Evolutionary conservation across 2,329 filamentous ascomycete species (phyloP).

Genomic region (Fusarium nisikadoi): DNA sequence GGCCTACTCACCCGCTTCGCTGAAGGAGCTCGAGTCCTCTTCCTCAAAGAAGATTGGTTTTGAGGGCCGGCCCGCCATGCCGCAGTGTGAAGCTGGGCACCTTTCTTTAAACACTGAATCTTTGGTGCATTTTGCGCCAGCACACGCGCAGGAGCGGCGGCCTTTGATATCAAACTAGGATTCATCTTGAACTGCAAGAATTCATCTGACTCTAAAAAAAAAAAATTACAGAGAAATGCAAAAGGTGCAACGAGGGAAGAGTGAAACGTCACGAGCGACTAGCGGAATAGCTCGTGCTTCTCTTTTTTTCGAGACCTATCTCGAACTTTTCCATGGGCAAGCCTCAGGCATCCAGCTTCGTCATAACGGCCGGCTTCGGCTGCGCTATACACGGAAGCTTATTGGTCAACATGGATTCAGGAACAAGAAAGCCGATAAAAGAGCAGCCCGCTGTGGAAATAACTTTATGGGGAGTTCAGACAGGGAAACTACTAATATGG

Average conservation of each 20-base stretch:
- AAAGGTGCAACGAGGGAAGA: constrained; percentile 18
- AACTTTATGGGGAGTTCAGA: neutral
- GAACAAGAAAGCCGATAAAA: constrained; percentile 25
- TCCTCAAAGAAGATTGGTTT: constrained; percentile 34
- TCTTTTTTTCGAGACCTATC: constrained; percentile 45
- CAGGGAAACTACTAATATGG: neutral
- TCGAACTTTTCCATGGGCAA: constrained; percentile 42
- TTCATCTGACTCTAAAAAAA: constrained; percentile 43
- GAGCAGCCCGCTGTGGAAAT: constrained; percentile 24
- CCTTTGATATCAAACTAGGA: constrained; percentile 59
- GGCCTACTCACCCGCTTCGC: constrained; percentile 46
- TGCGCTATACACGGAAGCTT: constrained; percentile 13
- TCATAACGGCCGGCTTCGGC: constrained; percentile 45
- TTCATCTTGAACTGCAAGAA: constrained; percentile 55
- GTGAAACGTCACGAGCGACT: constrained; percentile 20
- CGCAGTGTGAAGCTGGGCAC: constrained; percentile 50
- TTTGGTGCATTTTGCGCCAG: constrained; percentile 57
- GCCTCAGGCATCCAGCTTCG: constrained; percentile 46
- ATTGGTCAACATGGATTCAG: constrained; percentile 28
- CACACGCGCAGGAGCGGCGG: constrained; percentile 57
- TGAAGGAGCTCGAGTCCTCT: constrained; percentile 25
- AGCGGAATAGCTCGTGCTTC: constrained; percentile 27
- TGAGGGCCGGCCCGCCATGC: constrained; percentile 35
- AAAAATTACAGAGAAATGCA: constrained; percentile 22
- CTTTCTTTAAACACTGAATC: constrained; percentile 54